These are phyloP conservation scores for Acidiella bohemica DNA, from an alignment of 495 filamentous ascomycete species.

Conservation along the genomic window DNA sequence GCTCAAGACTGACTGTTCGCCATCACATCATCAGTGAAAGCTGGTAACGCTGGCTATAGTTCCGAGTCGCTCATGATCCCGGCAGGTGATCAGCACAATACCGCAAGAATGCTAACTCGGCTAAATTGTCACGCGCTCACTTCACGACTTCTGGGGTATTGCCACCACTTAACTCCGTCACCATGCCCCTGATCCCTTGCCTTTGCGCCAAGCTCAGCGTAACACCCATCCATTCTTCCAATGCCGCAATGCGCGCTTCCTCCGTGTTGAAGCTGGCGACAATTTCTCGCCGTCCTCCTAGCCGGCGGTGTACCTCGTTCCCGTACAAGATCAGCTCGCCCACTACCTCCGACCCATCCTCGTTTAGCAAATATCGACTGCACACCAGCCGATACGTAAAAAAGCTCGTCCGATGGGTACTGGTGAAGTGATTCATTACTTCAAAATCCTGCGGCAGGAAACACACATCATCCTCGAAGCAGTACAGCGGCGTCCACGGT, in stretches of 20 bases:
- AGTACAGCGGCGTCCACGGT: constrained; percentile 45
- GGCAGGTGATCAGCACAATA: too few relatives aligned
- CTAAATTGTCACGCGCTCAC: neutral
- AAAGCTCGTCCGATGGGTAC: constrained; percentile 32
- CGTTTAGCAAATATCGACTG: constrained; percentile 40
- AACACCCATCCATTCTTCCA: constrained; percentile 23
- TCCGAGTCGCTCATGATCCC: too few relatives aligned
- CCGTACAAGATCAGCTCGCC: constrained; percentile 46
- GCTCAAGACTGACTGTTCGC: too few relatives aligned
- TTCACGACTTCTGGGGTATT: neutral
- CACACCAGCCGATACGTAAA: constrained; percentile 40
- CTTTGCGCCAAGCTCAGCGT: constrained; percentile 18
- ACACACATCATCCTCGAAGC: constrained; percentile 43
- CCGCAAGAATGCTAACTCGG: too few relatives aligned
- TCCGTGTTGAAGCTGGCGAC: constrained; percentile 21
- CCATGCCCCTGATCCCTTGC: constrained; percentile 21
- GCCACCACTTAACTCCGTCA: constrained; percentile 13
- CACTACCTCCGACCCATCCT: constrained; percentile 29
- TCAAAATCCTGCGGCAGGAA: constrained; percentile 48
- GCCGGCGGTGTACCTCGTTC: constrained; percentile 43
- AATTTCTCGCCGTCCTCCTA: constrained; percentile 33
- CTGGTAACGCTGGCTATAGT: too few relatives aligned
- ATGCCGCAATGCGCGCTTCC: constrained; percentile 19
- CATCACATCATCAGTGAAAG: too few relatives aligned
- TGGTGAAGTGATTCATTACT: constrained; percentile 48